Base-by-base conservation (phyloP, 139 green algal genomes). In the Chlamydomonas sp. region DNA sequence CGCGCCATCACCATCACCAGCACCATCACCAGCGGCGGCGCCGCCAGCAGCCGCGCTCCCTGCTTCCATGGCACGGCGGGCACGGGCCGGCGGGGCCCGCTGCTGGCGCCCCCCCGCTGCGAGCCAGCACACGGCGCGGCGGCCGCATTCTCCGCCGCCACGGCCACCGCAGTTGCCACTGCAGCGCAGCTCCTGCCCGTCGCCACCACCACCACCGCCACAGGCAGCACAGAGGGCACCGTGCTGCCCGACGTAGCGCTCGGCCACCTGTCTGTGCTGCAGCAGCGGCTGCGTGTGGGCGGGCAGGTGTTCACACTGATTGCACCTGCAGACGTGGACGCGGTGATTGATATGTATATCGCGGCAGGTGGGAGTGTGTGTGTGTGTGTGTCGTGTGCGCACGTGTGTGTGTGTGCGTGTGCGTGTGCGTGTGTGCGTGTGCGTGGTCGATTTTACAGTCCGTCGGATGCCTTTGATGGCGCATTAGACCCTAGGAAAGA, bases 341-440 rank as follows among this genome's bases (percentile, higher is more conserved):
- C 8, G 57, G 37, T 69, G 36, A n/a, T 69, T 37, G 62, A 69
- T 30, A 6, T 69, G 36, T 57, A 57, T 58, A 57, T 69, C 10
- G 37, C 20, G 30, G 62, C 62, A 69, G 62, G 36, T 35, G n/a
- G 30, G 22, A 58, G 47, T 34, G 29, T 24, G 10, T 8, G 13
- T 67, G 31, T 24, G 5, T 16, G 34, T 63, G n/a, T n/a, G n/a
- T n/a, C n/a, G n/a, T n/a, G n/a, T n/a, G 16, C 43, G 43, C 20
- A 13, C 20, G 13, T 20, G 43, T 13, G 16, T 26, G 43, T 54
- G 20, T 26, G 20, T 26, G 20, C 43, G 20, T 54, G 20, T 54
- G 13, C 20, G 20, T 20, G 16, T 54, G 43, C 16, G n/a, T n/a
- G n/a, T n/a, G n/a, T n/a, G n/a, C n/a, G n/a, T n/a, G n/a, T n/a